These are phyloP conservation scores for Bocquillonia castaneifolia DNA, from an alignment of 441 rosid species.

Conservation along the genomic window DNA sequence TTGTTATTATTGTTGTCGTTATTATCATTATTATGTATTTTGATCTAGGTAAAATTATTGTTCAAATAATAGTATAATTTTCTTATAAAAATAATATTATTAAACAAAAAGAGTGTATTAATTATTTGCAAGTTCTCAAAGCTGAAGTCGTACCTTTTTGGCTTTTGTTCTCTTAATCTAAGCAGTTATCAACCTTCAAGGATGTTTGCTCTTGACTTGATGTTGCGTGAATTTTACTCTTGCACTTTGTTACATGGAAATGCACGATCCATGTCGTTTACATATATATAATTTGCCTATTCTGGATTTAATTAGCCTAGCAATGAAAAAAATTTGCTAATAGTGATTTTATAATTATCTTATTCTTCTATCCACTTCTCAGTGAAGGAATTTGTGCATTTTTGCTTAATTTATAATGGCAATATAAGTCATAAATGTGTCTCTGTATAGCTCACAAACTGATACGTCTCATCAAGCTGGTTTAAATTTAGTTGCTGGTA, in stretches of 20 bases:
- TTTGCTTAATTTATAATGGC: not conserved
- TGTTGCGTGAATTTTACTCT: not conserved
- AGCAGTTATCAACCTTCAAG: not conserved
- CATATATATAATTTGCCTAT: not conserved
- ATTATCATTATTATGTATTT: too few relatives aligned
- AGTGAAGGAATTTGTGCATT: not conserved
- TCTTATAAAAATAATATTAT: too few relatives aligned
- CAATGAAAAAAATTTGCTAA: not conserved
- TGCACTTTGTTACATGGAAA: not conserved
- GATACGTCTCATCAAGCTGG: conserved; percentile 77
- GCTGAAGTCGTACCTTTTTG: too few relatives aligned
- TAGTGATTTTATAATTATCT: not conserved
- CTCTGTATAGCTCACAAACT: conserved; percentile 40
- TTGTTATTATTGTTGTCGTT: too few relatives aligned
- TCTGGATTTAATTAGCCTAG: not conserved
- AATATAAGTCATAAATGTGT: not conserved
- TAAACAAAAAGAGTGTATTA: too few relatives aligned
- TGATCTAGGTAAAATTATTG: too few relatives aligned
- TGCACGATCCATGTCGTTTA: not conserved
- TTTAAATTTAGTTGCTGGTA: conserved; percentile 69
- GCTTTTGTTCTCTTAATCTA: not conserved
- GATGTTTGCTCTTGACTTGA: not conserved
- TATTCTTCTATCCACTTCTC: not conserved
- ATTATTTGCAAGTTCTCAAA: too few relatives aligned
- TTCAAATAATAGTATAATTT: too few relatives aligned